Evolutionary conservation across 2,329 filamentous ascomycete species (phyloP), one percentile per base, ranked within the genome.

Genomic region (Aspergillus floridensis): DNA sequence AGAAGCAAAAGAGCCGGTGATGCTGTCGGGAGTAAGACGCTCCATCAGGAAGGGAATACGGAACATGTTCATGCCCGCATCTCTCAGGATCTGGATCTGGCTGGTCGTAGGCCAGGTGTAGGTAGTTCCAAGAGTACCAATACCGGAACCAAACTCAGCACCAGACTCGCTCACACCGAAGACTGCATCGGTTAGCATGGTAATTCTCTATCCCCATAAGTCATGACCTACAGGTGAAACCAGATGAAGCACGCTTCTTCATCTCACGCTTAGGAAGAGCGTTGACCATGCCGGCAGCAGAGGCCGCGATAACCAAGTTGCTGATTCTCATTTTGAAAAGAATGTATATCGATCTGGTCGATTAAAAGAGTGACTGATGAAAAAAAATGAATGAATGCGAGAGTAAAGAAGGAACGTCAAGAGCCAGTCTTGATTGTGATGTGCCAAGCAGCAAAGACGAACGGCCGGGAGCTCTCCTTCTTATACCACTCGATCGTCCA

Each of bases 81-180:
- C 71, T 49, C 79, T 78, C 58, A 86, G 76, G 16, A 79, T 82
- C 76, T 84, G 65, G 47, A 85, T 80, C 12, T 80, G 70, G 7
- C 74, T 72, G n/a, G 80, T 72, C 49, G 83, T 79, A 2, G 87
- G 86, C 79, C 86, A 90, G 61, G 75, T 86, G 73, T 84, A 90
- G 65, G 90, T 82, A 11, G 73, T 87, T 63, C 81, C 82, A 68
- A 83, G 38, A 31, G 53, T 49, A 26, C 87, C 87, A 0, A 85
- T 78, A 44, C 74, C 80, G 19, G 53, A 74, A 26, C 87, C 87
- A 59, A 90, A 90, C 70, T 90, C 88, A 53, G 85, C 86, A 48
- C 85, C 84, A 26, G 84, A 82, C 68, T 87, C 80, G 64, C 82
- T 83, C 66, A 81, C 72, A 16, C 81, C 81, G 51, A 82, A 77